phyloP scores from a whole-genome alignment of 768 basidiomycete species.

The Suillus ampliporus region DNA sequence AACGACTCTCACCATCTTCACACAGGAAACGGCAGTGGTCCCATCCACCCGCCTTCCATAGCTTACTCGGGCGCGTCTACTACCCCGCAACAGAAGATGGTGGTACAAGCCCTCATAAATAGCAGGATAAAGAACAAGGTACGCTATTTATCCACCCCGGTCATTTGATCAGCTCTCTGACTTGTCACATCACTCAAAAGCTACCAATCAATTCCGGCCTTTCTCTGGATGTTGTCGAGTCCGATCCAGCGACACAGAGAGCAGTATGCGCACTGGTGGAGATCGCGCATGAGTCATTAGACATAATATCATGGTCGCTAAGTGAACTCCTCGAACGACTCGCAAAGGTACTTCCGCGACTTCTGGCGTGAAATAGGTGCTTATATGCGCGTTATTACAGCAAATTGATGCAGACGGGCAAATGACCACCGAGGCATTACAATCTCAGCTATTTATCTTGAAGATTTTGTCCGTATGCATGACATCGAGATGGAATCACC shows the following conservation, averaged over 20 bases:
- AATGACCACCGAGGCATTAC: constrained; percentile 71
- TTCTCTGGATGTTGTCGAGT: constrained; percentile 73
- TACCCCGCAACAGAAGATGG: constrained; percentile 75
- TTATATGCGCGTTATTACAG: constrained; percentile 37
- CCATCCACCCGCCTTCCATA: constrained; percentile 39
- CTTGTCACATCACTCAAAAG: constrained; percentile 43
- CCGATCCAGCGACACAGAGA: constrained; percentile 74
- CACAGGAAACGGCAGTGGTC: constrained; percentile 33
- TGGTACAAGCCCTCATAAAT: constrained; percentile 74
- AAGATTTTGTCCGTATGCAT: constrained; percentile 81
- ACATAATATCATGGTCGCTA: constrained; percentile 80
- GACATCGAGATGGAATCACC: constrained; percentile 71
- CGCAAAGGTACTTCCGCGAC: constrained; percentile 59
- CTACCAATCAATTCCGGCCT: constrained; percentile 86
- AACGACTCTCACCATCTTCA: constrained; percentile 62
- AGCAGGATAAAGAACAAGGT: constrained; percentile 85
- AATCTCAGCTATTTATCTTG: constrained; percentile 86
- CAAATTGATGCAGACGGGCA: constrained; percentile 59
- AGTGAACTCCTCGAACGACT: constrained; percentile 80
- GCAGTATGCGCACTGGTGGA: constrained; percentile 82
- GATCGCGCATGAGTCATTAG: constrained; percentile 75
- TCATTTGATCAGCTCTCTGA: constrained; percentile 1
- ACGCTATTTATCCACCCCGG: constrained; percentile 21
- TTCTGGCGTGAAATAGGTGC: constrained; percentile 8
- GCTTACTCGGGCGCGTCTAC: constrained; percentile 45